Base-by-base conservation (phyloP, 306 rosid species). In the Pterocarpus santalinus region DNA sequence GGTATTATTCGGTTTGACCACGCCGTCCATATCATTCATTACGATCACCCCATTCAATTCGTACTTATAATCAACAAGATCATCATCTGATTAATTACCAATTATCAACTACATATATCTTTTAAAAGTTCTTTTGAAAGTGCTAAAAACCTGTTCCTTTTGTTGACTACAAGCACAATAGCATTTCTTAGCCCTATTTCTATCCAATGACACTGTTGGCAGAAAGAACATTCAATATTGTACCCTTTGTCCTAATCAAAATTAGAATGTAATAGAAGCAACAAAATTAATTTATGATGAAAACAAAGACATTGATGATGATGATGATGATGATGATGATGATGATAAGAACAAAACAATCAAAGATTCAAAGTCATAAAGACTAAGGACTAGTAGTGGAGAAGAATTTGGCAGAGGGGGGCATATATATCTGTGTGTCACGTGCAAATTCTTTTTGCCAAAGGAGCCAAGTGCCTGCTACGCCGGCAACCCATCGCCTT, bases 401-500 rank as follows among this genome's bases (percentile, higher is more conserved):
- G 13, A 16, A 30, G 36, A 22, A 17, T 43, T 47, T 52, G 65
- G 32, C 7, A 44, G 2, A 17, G 56, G 16, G 43, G 14, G 51
- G 4, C 28, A 22, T 22, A 22, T 22, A 43, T 5, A 52, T 63
- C 12, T 1, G 43, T 8, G 12, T 8, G 16, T 76, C 85, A 82
- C 82, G 85, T 76, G 85, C 34, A 13, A 55, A 76, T 16, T 34
- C 12, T 5, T 39, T 76, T 46, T 2, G 47, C 9, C 8, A 43
- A n/a, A 74, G 74, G 30, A 73, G 56, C 17, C 64, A 70, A 69
- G 3, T 28, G 73, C 67, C 16, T 13, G 28, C 61, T 28, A 47
- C 66, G 78, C 53, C 63, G 46, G 83, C 77, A 47, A 9, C 15
- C 5, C 33, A 57, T 81, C 77, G 22, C 38, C 32, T 14, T 85